A percentile compares a stretch with the other conserved stretches of the same genome.
Conservation (phyloP, 345 rosid genomes). For the Syzygium grande region DNA sequence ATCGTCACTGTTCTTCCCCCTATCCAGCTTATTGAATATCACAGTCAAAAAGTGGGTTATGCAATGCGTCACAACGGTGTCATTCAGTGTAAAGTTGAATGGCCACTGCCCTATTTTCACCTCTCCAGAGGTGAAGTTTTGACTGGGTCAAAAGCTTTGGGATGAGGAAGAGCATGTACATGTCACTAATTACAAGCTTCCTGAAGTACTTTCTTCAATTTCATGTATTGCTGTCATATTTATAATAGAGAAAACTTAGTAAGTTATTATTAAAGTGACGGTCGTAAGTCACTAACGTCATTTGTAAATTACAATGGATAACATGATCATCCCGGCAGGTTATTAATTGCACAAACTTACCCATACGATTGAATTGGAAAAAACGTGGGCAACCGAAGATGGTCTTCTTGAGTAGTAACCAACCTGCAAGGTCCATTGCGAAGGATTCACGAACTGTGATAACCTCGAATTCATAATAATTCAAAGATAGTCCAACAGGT, state of each 20-base stretch:
- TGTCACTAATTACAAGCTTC: too few relatives aligned
- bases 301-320: not conserved
- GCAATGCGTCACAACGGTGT: too few relatives aligned
- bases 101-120: too few relatives aligned
- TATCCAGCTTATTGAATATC: constrained; percentile 71
- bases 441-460: not conserved
- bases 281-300: not conserved
- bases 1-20: constrained; percentile 87
- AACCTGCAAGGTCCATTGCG: not conserved
- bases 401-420: not conserved
- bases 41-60: constrained; percentile 83
- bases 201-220: too few relatives aligned
- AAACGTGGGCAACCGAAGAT: not conserved
- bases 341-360: not conserved
- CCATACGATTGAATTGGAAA: not conserved
- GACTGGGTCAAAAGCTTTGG: too few relatives aligned
- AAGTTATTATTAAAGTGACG: not conserved
- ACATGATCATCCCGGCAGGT: not conserved
- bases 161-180: too few relatives aligned
- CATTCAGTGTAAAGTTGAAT: too few relatives aligned
- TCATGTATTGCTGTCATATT: too few relatives aligned
- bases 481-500: not conserved
- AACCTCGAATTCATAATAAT: not conserved
- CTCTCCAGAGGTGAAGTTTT: too few relatives aligned
- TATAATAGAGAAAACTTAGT: too few relatives aligned